A percentile compares a stretch with the other conserved stretches of the same genome.
Conservation (phyloP, 352 stramenopile species). For the Globisporangium takayamanum region DNA sequence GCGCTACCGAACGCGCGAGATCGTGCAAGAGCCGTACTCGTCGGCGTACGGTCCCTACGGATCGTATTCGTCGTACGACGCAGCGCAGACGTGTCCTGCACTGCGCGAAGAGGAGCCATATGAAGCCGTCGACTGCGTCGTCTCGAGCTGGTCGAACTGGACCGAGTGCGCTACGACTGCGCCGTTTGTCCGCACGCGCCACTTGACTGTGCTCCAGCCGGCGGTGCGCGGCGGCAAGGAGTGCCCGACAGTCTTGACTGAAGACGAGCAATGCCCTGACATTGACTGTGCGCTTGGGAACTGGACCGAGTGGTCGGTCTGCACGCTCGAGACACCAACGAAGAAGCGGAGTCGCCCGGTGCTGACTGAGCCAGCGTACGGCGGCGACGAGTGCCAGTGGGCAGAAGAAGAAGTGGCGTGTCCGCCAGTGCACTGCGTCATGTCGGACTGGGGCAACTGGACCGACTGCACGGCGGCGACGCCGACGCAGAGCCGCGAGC, state of each 20-base stretch:
- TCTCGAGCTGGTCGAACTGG: conserved; percentile 47
- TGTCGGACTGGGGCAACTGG: conserved; percentile 37
- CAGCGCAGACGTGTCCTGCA: conserved; percentile 20
- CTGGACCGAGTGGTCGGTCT: conserved; percentile 33
- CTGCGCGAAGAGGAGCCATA: conserved; percentile 37
- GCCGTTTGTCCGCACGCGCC: conserved; percentile 33
- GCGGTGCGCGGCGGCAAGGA: conserved; percentile 27
- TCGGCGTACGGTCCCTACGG: neutral
- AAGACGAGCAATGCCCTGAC: conserved; percentile 27
- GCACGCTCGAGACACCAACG: conserved; percentile 20
- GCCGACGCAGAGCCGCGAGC: conserved; percentile 30
- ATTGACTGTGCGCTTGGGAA: conserved; percentile 31
- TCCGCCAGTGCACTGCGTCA: conserved; percentile 35
- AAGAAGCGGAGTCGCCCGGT: conserved; percentile 24
- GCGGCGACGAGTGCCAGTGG: conserved; percentile 28
- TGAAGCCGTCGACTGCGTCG: conserved; percentile 38
- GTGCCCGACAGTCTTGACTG: conserved; percentile 29
- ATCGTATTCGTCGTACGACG: conserved; percentile 2
- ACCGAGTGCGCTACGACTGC: conserved; percentile 27
- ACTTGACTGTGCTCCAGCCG: conserved; percentile 28
- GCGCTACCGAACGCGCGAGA: conserved; percentile 33
- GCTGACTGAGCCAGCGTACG: conserved; percentile 14
- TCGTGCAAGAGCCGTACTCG: conserved; percentile 22
- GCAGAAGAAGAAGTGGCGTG: conserved; percentile 25
- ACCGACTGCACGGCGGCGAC: conserved; percentile 37